Conservation (phyloP, 2,329 filamentous ascomycete species). For the Venturia aucupariae region DNA sequence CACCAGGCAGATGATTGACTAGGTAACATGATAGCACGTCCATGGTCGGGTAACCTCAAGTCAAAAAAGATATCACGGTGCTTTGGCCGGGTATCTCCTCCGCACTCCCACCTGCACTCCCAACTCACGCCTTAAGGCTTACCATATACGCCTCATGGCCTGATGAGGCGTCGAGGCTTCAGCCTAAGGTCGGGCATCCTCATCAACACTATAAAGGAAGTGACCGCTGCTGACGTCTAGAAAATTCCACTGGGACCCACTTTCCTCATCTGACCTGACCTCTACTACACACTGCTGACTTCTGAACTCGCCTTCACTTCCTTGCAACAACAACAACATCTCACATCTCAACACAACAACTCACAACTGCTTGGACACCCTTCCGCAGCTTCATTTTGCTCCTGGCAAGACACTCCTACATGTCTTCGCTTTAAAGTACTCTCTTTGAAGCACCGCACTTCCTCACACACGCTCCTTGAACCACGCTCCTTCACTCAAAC, state of each 20-base stretch:
- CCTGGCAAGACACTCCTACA: neutral
- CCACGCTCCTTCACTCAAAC: neutral
- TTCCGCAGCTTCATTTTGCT: neutral
- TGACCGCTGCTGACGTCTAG: neutral
- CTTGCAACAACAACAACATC: neutral
- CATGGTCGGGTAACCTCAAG: neutral
- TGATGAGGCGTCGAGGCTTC: too few species aligned
- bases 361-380: neutral
- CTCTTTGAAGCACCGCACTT: neutral
- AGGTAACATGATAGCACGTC: too few species aligned
- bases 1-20: neutral
- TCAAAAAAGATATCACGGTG: neutral
- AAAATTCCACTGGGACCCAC: neutral
- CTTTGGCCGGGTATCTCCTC: neutral
- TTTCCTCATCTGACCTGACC: neutral
- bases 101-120: too few species aligned
- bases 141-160: neutral
- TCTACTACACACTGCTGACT: neutral
- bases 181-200: too few species aligned
- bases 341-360: neutral
- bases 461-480: neutral
- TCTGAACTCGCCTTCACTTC: neutral
- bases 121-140: too few species aligned
- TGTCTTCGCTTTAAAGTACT: constrained; percentile 1
- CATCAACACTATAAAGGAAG: neutral